Base-by-base conservation (phyloP, 2,329 filamentous ascomycete genomes). In the Achaetomium macrosporum region DNA sequence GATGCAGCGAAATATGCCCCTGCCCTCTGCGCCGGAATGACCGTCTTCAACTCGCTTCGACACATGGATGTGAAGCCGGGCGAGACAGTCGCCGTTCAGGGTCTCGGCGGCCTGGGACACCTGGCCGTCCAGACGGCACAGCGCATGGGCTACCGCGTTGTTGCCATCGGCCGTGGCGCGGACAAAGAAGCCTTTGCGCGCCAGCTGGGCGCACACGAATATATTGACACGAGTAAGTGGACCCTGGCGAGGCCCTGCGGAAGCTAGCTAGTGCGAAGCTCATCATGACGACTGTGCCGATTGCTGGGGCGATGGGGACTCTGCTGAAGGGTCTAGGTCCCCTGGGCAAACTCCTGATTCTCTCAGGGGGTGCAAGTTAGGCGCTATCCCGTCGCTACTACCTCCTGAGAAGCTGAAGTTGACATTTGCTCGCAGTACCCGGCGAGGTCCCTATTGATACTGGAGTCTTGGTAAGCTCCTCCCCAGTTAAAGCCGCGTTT, bases 51-150 rank as follows among this genome's bases (percentile, higher is more conserved):
- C 60, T 63, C 67, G 0, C 66, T 73, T 8, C 65, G 68, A n/a
- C 63, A 68, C 40, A 69, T 69, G 37, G 57, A 66, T 25, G 60
- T 74, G 29, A 37, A 50, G 1, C 59, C 61, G 1, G 71, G 72
- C 1, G 65, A 66, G 15, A 58, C 65, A 1, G 70, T 74, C 16
- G 71, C 68, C 3, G 57, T 75, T 39, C 75, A 87, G 35, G 84
- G 82, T 30, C 71, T 87, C 10, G 77, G 85, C 42, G 84, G 84
- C 15, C 70, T 86, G 1, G 83, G 83, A 2, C 83, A 86, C 65
- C 66, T 87, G 19, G 83, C 82, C 1, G 78, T 86, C 46, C 82
- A 85, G 58, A 85, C 81, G 61, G 83, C 81, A 0, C 69, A 71
- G 12, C 79, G 79, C 66, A 81, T 85, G 76, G 83, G 83, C 3